Conservation (phyloP, 495 filamentous ascomycete genomes). For the Penicillium crystallinum region DNA sequence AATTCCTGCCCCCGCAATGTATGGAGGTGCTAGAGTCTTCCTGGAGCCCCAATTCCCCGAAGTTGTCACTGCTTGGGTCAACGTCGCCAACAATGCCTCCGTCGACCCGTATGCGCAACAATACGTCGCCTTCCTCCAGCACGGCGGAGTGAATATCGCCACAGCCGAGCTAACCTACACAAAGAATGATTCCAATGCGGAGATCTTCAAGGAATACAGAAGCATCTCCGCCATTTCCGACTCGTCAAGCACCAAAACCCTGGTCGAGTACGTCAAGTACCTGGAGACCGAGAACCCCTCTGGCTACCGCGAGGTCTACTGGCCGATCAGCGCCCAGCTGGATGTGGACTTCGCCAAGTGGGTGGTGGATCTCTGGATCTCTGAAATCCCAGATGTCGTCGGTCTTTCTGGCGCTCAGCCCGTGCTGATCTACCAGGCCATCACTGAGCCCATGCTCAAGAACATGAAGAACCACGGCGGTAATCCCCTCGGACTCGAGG, state of each 20-base stretch:
- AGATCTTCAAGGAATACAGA: conserved; percentile 39
- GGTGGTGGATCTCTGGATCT: conserved; percentile 31
- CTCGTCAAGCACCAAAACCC: conserved; percentile 35
- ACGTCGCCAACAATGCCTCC: conserved; percentile 29
- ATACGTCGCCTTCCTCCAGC: conserved; percentile 38
- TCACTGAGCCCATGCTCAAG: conserved; percentile 34
- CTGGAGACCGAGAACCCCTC: conserved; percentile 35
- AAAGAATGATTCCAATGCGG: conserved; percentile 31
- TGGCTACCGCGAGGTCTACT: conserved; percentile 43
- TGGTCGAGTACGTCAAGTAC: conserved; percentile 41
- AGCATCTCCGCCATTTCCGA: conserved; percentile 32
- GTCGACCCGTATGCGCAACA: conserved; percentile 42
- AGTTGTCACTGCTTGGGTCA: conserved; percentile 32
- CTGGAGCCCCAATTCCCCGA: conserved; percentile 35
- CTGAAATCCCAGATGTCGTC: conserved; percentile 29
- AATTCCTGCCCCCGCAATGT: conserved; percentile 28
- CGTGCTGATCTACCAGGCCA: conserved; percentile 45
- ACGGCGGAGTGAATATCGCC: conserved; percentile 25
- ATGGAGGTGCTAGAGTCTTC: conserved; percentile 41
- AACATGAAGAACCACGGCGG: conserved; percentile 42
- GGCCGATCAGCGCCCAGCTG: conserved; percentile 35
- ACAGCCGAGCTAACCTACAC: conserved; percentile 38
- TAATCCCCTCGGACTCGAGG: conserved; percentile 49
- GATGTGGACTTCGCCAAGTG: conserved; percentile 30
- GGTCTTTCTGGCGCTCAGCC: conserved; percentile 34